Base-by-base conservation (phyloP, 345 rosid species). In the Physaria fendleri region DNA sequence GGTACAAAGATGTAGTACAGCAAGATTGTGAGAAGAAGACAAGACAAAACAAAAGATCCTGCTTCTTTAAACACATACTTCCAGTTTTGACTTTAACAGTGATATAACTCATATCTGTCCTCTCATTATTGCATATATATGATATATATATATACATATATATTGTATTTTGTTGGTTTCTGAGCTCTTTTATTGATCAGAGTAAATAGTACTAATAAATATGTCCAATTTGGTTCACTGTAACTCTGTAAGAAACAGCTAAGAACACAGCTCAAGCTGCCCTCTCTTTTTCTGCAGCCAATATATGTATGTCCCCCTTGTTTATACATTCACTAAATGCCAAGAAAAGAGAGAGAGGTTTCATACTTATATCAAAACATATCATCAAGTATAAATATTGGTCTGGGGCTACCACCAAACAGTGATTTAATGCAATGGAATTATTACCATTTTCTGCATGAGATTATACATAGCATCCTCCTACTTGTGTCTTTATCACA, bases 401-500 rank as follows among this genome's bases (percentile, higher is more conserved):
- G 72, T 51, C 66, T 42, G 44, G 42, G 43, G 14, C 60, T 59
- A 59, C 45, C 47, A 59, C 72, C 66, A 68, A 59, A 60, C 30
- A n/a, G n/a, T 42, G 66, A 50, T 41, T 67, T 41, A 67, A 59
- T 59, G 66, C 60, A n/a, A 18, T 33, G 22, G 23, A 13, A 51
- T 50, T 59, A 34, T 68, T 68, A 27, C 41, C 15, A 35, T 32
- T 27, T 43, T 33, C 4, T 66, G 34, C 49, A 38, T 38, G 56
- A 15, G 38, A 18, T 45, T 4, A 4, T 38, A 22, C 25, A 33
- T 32, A 22, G 21, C 59, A 66, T 48, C 48, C 16, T 48, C 48
- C 16, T 56, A 28, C 56, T 17, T 27, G 47, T 51, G 32, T 49
- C 52, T 30, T 59, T 67, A 49, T 48, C 59, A 30, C 65, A 9